Conservation (phyloP, 2,329 filamentous ascomycete species). For the Beauveria sp. region DNA sequence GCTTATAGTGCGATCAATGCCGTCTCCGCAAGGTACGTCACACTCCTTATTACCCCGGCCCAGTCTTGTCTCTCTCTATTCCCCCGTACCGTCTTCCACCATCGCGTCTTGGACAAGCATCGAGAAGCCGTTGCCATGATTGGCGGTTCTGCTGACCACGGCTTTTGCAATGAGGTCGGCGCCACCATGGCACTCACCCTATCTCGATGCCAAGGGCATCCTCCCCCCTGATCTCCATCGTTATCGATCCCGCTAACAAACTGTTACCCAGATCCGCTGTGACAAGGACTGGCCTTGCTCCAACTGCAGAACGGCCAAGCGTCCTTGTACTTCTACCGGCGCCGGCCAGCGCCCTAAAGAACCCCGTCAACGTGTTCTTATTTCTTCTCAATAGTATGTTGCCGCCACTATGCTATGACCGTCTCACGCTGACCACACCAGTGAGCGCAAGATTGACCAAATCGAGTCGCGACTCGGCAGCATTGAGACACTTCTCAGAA, state of each 20-base stretch:
- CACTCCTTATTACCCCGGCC: background rate
- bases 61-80: background rate
- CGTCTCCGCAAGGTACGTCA: constrained; percentile 20
- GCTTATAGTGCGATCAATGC: constrained; percentile 27
- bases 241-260: constrained; percentile 10
- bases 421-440: constrained; percentile 16
- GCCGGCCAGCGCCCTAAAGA: constrained; percentile 48
- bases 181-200: background rate
- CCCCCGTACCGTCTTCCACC: background rate
- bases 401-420: background rate
- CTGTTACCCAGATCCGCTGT: constrained; percentile 42
- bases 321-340: constrained; percentile 47
- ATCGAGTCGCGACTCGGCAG: constrained; percentile 37
- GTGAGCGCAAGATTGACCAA: constrained; percentile 46
- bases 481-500: constrained; percentile 37
- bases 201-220: background rate
- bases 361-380: constrained; percentile 47
- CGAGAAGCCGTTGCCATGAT: background rate
- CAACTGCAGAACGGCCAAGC: constrained; percentile 47
- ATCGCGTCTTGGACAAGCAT: background rate
- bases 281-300: constrained; percentile 52
- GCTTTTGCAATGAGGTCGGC: constrained; percentile 4
- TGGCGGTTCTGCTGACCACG: background rate
- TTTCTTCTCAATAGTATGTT: constrained; percentile 53
- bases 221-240: background rate